Evolutionary conservation across 306 rosid species (phyloP).

Genomic region (Albizia julibrissin): DNA sequence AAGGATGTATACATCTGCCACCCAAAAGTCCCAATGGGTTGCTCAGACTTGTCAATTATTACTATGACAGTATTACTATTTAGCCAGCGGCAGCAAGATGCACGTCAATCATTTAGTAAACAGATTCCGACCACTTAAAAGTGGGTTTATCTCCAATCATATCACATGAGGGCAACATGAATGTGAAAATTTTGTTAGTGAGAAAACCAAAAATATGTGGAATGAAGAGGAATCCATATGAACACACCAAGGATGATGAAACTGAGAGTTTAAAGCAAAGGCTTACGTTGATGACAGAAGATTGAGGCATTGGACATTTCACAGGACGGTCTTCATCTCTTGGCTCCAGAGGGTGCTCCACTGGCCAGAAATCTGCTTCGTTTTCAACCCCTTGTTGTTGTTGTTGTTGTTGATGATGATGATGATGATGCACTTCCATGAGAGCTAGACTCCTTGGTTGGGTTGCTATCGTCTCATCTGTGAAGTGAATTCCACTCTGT

Average conservation of each 20-base stretch:
- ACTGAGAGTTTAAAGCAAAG: neutral
- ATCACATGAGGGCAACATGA: neutral
- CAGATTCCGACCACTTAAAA: slow-evolving; percentile 10
- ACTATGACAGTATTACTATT: neutral
- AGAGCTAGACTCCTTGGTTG: slow-evolving; percentile 24
- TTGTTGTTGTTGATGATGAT: neutral
- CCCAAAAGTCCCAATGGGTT: neutral
- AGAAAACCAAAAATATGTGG: neutral
- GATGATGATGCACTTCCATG: slow-evolving; percentile 47
- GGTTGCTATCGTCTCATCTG: slow-evolving; percentile 41
- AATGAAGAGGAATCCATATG: slow-evolving; percentile 2
- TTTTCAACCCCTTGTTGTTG: slow-evolving; percentile 43
- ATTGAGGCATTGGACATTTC: slow-evolving; percentile 88
- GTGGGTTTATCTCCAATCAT: slow-evolving; percentile 4
- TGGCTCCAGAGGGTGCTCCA: slow-evolving; percentile 91
- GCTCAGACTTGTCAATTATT: neutral
- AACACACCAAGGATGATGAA: neutral
- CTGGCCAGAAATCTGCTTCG: slow-evolving; percentile 78
- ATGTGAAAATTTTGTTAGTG: slow-evolving; percentile 9
- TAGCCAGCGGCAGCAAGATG: neutral
- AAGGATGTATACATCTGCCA: neutral
- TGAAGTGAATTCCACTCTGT: slow-evolving; percentile 47
- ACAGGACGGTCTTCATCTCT: slow-evolving; percentile 92
- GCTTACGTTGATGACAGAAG: slow-evolving; percentile 76
- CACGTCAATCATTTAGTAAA: neutral